These are phyloP conservation scores for Debaryomyces castellii DNA, from an alignment of 805 yeast genomes.

Conservation along the genomic window DNA sequence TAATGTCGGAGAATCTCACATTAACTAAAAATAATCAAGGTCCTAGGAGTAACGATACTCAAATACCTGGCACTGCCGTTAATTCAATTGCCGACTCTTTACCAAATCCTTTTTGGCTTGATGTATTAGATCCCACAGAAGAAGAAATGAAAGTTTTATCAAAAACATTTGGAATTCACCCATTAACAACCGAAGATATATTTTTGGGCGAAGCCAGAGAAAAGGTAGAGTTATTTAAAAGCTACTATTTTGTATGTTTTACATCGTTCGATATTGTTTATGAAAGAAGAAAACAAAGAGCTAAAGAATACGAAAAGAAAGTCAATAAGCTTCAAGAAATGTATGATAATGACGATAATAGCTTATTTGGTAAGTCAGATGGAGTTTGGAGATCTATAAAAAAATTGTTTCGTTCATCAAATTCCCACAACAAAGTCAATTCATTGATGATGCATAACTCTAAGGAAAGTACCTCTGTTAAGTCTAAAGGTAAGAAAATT, in stretches of 20 bases:
- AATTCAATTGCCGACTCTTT: conserved; percentile 5
- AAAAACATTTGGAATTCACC: conserved; percentile 92
- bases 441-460: conserved; percentile 5
- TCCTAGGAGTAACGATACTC: neutral
- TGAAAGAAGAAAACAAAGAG: conserved; percentile 58
- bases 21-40: neutral
- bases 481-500: conserved; percentile 29
- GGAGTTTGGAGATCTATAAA: conserved; percentile 13
- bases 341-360: conserved; percentile 20
- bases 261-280: conserved; percentile 62
- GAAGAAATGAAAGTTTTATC: conserved; percentile 93
- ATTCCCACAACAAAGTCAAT: neutral
- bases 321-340: conserved; percentile 36
- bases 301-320: conserved; percentile 45
- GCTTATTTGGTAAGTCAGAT: conserved; percentile 16
- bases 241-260: conserved; percentile 90
- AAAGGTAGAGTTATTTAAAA: conserved; percentile 88
- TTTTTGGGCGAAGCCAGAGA: conserved; percentile 92
- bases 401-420: conserved; percentile 7
- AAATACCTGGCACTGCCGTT: conserved; percentile 9
- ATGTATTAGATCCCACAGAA: conserved; percentile 88
- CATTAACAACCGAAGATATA: conserved; percentile 93
- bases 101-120: conserved; percentile 71
- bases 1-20: neutral
- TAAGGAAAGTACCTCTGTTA: conserved; percentile 18